A percentile compares a stretch with the other conserved stretches of the same genome.
Conservation (phyloP, 1,139 yeast species). For the Zygosaccharomyces sapae region DNA sequence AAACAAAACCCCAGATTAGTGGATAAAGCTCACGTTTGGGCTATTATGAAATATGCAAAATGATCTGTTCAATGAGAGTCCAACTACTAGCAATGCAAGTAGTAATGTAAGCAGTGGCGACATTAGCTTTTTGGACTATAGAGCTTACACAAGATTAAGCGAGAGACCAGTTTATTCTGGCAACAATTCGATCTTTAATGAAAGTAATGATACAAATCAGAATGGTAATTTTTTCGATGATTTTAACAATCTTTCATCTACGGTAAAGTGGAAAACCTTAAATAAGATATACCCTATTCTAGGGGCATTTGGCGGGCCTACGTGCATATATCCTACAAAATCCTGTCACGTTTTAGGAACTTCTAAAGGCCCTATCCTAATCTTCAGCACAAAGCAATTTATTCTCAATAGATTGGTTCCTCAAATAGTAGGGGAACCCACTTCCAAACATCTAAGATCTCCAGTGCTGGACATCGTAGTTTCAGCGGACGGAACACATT, state of each 20-base stretch:
- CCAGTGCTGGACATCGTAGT: conserved; percentile 45
- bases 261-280: conserved; percentile 27
- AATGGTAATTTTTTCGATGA: conserved; percentile 9
- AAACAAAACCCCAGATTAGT: background rate
- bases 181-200: background rate
- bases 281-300: conserved; percentile 27
- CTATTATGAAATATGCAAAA: conserved; percentile 16
- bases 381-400: conserved; percentile 31
- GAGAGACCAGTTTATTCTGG: conserved; percentile 8
- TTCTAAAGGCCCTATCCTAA: conserved; percentile 28
- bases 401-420: conserved; percentile 28
- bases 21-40: background rate
- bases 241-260: conserved; percentile 7
- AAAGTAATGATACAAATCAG: background rate
- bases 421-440: conserved; percentile 9
- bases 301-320: conserved; percentile 32
- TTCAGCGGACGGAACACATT: conserved; percentile 49
- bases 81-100: conserved; percentile 7
- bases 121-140: conserved; percentile 13
- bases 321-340: conserved; percentile 25
- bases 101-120: conserved; percentile 8
- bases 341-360: conserved; percentile 33
- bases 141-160: conserved; percentile 11
- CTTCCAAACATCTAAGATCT: conserved; percentile 18
- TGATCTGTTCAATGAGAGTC: conserved; percentile 9